These are phyloP conservation scores for Asclepias syriaca DNA, from an alignment of 257 asterid genomes.

Conservation along the genomic window DNA sequence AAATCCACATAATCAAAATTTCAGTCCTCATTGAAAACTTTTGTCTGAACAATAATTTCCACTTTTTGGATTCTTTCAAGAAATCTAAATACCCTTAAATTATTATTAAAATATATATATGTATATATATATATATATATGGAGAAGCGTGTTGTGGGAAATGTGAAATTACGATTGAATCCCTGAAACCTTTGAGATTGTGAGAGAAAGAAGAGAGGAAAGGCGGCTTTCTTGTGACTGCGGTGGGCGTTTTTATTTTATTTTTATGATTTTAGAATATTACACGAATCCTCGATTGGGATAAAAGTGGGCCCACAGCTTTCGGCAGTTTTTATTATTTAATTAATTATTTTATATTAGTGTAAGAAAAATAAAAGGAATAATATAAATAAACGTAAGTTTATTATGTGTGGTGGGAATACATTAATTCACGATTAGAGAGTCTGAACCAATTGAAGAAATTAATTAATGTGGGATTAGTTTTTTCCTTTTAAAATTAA, in stretches of 20 bases:
- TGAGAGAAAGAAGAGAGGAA: not conserved
- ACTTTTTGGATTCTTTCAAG: not conserved
- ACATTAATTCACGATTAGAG: too few relatives aligned
- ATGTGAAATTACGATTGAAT: not conserved
- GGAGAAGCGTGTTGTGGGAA: not conserved
- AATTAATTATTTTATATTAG: too few relatives aligned
- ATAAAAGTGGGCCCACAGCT: not conserved
- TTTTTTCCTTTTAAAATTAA: too few relatives aligned
- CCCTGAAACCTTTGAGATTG: not conserved
- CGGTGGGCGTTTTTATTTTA: not conserved
- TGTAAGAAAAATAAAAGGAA: too few relatives aligned
- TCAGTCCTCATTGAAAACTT: not conserved
- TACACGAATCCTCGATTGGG: too few relatives aligned
- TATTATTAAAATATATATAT: not conserved
- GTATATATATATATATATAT: not conserved
- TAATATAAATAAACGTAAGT: too few relatives aligned
- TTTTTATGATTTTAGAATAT: not conserved
- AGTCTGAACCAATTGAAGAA: too few relatives aligned
- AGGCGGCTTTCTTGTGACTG: constrained; percentile 14
- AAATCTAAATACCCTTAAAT: too few relatives aligned
- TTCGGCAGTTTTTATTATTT: not conserved
- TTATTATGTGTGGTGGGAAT: too few relatives aligned
- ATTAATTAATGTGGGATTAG: too few relatives aligned
- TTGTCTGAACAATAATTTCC: not conserved
- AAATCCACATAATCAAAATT: not conserved